Base-by-base conservation (phyloP, 495 filamentous ascomycete genomes). In the Aspergillus carlsbadensis region DNA sequence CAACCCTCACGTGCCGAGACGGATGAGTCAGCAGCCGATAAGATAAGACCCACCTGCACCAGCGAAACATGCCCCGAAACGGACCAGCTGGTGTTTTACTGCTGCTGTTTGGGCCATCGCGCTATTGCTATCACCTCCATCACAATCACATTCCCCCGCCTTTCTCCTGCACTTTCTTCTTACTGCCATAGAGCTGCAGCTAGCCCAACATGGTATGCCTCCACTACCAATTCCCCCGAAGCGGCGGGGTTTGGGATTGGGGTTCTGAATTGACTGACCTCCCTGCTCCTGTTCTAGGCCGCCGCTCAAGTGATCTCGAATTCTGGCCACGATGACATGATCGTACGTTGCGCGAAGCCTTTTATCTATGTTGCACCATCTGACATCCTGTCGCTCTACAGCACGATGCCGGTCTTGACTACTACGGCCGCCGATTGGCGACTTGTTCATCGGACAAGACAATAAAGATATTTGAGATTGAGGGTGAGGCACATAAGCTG, bases 401-500 rank as follows among this genome's bases (percentile, higher is more conserved):
- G 93, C 94, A 98, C 66, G 94, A 98, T 84, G 94, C 93, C 51
- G 91, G 92, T 52, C 86, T 99, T 60, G 95, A 99, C 72, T 98
- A 98, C 76, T 99, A 98, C 73, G 94, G 94, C 64, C 87, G 94
- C 58, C 87, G 93, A 62, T 85, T 99, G 65, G 94, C 94, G 58
- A 99, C 94, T 63, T 98, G 94, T 73, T 96, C 92, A 18, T 96
- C 92, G 52, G 94, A 99, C 74, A 91, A 91, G 70, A 98, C 93
- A 45, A 95, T 99, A 78, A 98, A 97, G 77, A 96, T 99, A 70
- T 99, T 97, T 65, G 94, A 98, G 77, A 88, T 98, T 47, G 94
- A 98, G 71, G 91, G 92, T 59, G 91, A 96, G 66, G 83, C 88
- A 61, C 94, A 99, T 73, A 82, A 90, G 45, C 76, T 98, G 49